Evolutionary conservation across 805 yeast species (phyloP), one percentile per base, ranked within the genome.

Genomic region (Pichia ethanolica): DNA sequence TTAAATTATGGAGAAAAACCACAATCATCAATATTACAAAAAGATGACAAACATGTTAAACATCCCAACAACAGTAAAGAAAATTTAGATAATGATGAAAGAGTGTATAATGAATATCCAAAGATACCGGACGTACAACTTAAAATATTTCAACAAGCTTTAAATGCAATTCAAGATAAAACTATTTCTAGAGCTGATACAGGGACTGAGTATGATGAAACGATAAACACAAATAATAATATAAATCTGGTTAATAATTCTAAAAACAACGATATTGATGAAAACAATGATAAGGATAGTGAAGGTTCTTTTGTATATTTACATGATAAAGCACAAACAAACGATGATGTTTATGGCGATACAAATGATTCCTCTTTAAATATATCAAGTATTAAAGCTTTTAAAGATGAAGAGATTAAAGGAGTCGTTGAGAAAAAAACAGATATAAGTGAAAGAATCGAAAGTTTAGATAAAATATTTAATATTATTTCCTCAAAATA

Each of bases 401-500:
- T 41, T 11, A 36, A 55, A 56, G 43, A 55, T 55, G 45, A 36
- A 42, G 36, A 42, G 45, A 11, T 40, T 11, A 48, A 39, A 14
- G 53, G 54, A 10, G 52, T 50, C 39, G 57, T 47, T 35, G 46
- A 49, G 38, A 67, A 52, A 50, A 54, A 57, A 35, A 53, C 52
- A 14, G 55, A 71, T 51, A 64, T 65, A 52, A 67, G 67, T 28
- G 72, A 66, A 44, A 57, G 66, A 28, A 67, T 64, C 26, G 73
- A 74, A 42, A 72, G 81, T 0, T 63, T 89, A 35, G 79, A 79
- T 3, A 78, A 77, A 37, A 75, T 91, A 2, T 89, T 88, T 62
- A 83, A 84, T 53, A 72, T 86, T 2, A 66, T 91, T 6, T 83
- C 93, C 0, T 82, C 93, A 1, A 83, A 85, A 53, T 82, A 83